A percentile compares a stretch with the other conserved stretches of the same genome.
Conservation (phyloP, 202 grass and related monocot species). For the Setaria viridis region DNA sequence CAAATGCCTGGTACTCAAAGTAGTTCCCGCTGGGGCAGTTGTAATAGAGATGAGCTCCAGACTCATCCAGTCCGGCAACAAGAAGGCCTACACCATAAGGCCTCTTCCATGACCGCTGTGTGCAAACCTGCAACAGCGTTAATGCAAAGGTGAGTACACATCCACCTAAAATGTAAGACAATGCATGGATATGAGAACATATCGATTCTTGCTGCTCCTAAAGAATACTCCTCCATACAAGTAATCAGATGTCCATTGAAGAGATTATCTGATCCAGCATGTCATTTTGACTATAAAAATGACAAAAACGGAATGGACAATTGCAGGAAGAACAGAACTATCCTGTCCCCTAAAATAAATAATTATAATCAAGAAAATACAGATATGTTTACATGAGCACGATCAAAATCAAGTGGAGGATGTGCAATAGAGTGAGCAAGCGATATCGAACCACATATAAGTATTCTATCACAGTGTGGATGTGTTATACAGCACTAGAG, state of each 20-base stretch:
- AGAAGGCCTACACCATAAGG: constrained; percentile 94
- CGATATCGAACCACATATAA: background rate
- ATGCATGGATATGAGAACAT: background rate
- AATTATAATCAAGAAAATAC: background rate
- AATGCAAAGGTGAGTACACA: background rate
- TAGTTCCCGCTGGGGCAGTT: constrained; percentile 99
- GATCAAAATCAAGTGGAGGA: background rate
- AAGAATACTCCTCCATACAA: background rate
- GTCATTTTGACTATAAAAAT: background rate
- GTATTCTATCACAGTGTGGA: background rate
- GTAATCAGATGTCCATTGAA: constrained; percentile 3
- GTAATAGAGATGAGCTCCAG: constrained; percentile 90
- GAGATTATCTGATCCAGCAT: background rate
- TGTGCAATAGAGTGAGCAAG: background rate
- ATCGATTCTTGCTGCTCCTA: background rate
- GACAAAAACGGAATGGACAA: background rate
- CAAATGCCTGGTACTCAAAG: constrained; percentile 99
- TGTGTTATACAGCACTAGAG: background rate
- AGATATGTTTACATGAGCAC: background rate
- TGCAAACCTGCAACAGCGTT: constrained; percentile 63
- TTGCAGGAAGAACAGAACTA: background rate
- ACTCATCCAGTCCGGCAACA: constrained; percentile 84
- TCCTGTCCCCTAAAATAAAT: background rate
- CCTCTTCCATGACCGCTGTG: constrained; percentile 96
- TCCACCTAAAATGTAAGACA: background rate